Conservation (phyloP, 306 rosid species). For the Casuarina equisetifolia region DNA sequence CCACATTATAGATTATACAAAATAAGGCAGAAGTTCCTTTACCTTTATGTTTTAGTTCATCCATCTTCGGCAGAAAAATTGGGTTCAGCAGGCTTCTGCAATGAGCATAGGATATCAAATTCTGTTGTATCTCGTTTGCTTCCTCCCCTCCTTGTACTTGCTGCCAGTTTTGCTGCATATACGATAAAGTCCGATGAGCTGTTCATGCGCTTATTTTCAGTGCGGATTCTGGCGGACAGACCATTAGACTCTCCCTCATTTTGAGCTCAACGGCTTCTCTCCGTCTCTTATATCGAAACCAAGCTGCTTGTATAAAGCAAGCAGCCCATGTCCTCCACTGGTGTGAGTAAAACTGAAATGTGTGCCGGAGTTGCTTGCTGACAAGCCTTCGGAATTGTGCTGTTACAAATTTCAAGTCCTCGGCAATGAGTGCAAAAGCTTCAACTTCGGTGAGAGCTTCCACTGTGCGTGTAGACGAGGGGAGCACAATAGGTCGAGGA, state of each 20-base stretch:
- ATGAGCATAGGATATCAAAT: constrained; percentile 53
- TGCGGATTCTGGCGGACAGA: constrained; percentile 23
- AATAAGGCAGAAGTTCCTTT: too few species aligned
- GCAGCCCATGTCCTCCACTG: constrained; percentile 96
- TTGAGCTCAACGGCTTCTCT: constrained; percentile 51
- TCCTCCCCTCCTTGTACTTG: constrained; percentile 39
- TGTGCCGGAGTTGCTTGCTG: constrained; percentile 79
- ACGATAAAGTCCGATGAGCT: too few species aligned
- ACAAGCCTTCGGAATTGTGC: constrained; percentile 80
- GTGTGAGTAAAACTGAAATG: constrained; percentile 79
- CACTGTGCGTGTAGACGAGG: constrained; percentile 85
- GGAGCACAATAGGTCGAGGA: constrained; percentile 74
- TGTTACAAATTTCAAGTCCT: constrained; percentile 86
- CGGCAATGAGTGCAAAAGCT: constrained; percentile 90
- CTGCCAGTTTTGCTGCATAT: constrained; percentile 7
- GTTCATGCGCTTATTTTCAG: constrained; percentile 24
- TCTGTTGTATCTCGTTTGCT: constrained; percentile 37
- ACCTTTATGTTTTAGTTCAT: neutral
- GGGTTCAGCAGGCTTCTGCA: constrained; percentile 82
- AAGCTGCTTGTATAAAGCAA: constrained; percentile 80
- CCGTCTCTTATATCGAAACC: constrained; percentile 71
- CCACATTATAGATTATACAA: too few species aligned
- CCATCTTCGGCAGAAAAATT: constrained; percentile 58
- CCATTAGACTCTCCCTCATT: constrained; percentile 28
- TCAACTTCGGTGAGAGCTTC: constrained; percentile 83